phyloP scores from a whole-genome alignment of 345 rosid genomes.

The Reutealis trisperma region DNA sequence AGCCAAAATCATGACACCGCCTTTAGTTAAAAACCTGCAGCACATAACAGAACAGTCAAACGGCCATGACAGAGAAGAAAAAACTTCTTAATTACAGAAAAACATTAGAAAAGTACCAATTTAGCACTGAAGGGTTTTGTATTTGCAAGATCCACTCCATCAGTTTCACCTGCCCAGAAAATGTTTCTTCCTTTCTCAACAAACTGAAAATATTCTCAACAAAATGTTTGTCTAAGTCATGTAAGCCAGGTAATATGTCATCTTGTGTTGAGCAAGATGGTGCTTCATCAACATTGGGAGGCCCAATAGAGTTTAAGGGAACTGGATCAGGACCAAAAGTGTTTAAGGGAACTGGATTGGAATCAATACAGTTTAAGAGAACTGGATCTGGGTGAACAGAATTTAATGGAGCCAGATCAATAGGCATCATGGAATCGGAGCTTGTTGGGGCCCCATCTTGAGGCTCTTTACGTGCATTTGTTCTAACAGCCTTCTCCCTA shows the following conservation, averaged over 20 bases:
- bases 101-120: conserved; percentile 54
- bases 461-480: conserved; percentile 34
- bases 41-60: conserved; percentile 19
- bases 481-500: conserved; percentile 63
- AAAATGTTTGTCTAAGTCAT: conserved; percentile 68
- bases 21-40: conserved; percentile 82
- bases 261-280: conserved; percentile 54
- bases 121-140: conserved; percentile 66
- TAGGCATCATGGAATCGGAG: conserved; percentile 40
- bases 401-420: conserved; percentile 52
- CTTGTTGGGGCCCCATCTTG: conserved; percentile 31
- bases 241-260: conserved; percentile 56
- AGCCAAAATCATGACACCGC: conserved; percentile 90
- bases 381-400: conserved; percentile 26
- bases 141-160: conserved; percentile 93
- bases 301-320: conserved; percentile 14
- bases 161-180: conserved; percentile 86
- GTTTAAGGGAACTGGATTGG: conserved; percentile 8
- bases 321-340: not conserved
- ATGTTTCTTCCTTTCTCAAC: conserved; percentile 82
- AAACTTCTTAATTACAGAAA: conserved; percentile 1
- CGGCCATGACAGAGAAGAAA: conserved; percentile 10
- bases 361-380: conserved; percentile 13
- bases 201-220: conserved; percentile 63
- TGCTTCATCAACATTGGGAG: conserved; percentile 45